Evolutionary conservation across 306 rosid species (phyloP), one percentile per base, ranked within the genome.

Genomic region (Acacia crassicarpa): DNA sequence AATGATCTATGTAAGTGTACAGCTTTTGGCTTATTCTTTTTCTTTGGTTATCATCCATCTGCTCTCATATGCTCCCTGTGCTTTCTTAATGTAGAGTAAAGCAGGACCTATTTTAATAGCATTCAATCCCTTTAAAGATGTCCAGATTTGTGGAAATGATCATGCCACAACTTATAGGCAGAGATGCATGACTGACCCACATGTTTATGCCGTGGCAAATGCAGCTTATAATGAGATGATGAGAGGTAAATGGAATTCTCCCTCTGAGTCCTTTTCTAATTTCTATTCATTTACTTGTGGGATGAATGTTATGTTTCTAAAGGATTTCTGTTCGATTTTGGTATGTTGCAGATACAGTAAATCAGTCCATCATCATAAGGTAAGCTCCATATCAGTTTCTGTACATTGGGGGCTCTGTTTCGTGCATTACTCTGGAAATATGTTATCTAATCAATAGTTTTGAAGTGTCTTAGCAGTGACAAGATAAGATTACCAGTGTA

Each of bases 331-430:
- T 84, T 82, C 74, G 62, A 68, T 72, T 63, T 86, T 41, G 66
- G 53, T 72, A 65, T 85, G 78, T 87, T 88, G 91, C 98, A 95
- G 98, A 90, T 79, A 90, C 88, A 84, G 89, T 83, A 82, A 86
- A 93, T 86, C 98, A 93, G 84, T 95, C 98, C 81, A 92, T 95
- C 75, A 89, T 95, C 78, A 84, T 92, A 90, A 92, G 99, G 98
- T 95, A 76, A 88, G 94, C 63, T 65, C 78, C 71, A 58, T 23
- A 14, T 77, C 58, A 66, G 61, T 78, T 23, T 77, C 17, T 12
- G 22, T 51, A 74, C 75, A 48, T 25, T 38, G 30, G 73, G 17
- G 59, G 75, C 73, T 79, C 49, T 48, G 11, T n/a, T 54, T 20
- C 4, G 61, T 54, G 61, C 12, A 54, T 44, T 63, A 25, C 61